A percentile compares a stretch with the other conserved stretches of the same genome.
Evolutionary conservation across 1,284 basidiomycete genomes (phyloP).

Genomic region (Cryptococcus depauperatus): DNA sequence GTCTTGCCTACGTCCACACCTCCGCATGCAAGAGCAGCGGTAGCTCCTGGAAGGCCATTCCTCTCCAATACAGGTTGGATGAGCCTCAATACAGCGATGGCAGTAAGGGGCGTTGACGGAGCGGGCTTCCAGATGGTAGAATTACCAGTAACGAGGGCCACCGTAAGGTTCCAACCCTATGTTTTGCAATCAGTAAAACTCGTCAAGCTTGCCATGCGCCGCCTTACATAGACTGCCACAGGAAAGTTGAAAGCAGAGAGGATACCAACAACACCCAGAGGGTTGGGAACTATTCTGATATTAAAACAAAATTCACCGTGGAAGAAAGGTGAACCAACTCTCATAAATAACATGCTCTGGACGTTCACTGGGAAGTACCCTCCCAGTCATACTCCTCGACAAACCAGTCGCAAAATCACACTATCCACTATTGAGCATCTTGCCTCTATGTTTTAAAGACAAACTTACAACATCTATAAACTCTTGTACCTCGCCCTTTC

Average conservation of each 20-base stretch:
- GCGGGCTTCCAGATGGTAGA: slow-evolving; percentile 93
- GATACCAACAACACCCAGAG: slow-evolving; percentile 83
- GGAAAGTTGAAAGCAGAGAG: slow-evolving; percentile 91
- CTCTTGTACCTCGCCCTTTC: slow-evolving; percentile 70
- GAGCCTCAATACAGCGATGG: slow-evolving; percentile 81
- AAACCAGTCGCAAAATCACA: slow-evolving; percentile 68
- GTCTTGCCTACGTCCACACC: slow-evolving; percentile 71
- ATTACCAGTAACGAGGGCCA: slow-evolving; percentile 84
- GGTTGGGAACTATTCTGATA: slow-evolving; percentile 64
- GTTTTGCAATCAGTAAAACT: background rate
- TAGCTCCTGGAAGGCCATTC: slow-evolving; percentile 73
- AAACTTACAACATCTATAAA: slow-evolving; percentile 77
- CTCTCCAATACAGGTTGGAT: slow-evolving; percentile 69
- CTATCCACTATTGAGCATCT: slow-evolving; percentile 1
- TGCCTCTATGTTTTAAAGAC: background rate
- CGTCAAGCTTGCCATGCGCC: background rate
- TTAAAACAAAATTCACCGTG: background rate
- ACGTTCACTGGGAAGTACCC: slow-evolving; percentile 73
- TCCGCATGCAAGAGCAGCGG: slow-evolving; percentile 73
- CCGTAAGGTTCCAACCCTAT: slow-evolving; percentile 71
- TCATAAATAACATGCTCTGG: slow-evolving; percentile 85
- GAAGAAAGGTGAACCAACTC: slow-evolving; percentile 17
- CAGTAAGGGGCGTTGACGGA: slow-evolving; percentile 66
- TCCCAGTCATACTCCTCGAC: slow-evolving; percentile 84
- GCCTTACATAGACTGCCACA: slow-evolving; percentile 52